Conservation (phyloP, 2,329 filamentous ascomycete genomes). For the Cryoendolithus antarcticus region DNA sequence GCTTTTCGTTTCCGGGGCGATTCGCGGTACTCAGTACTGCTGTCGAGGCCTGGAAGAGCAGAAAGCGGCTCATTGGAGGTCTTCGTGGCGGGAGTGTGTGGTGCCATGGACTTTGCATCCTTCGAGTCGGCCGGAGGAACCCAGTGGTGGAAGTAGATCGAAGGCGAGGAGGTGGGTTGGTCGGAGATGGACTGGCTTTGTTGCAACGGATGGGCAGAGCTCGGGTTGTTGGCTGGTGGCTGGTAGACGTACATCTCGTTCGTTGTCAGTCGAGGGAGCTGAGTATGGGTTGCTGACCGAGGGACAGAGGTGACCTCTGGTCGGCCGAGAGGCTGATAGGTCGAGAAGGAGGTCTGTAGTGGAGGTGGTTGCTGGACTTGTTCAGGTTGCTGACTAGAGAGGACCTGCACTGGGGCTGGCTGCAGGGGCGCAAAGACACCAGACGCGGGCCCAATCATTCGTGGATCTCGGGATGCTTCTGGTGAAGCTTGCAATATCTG, state of each 20-base stretch:
- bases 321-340: conserved; percentile 19
- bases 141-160: conserved; percentile 89
- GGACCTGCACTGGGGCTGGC: conserved; percentile 5
- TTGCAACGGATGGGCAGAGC: conserved; percentile 29
- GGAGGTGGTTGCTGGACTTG: conserved; percentile 23
- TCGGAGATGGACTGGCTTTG: conserved; percentile 42
- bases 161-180: conserved; percentile 54
- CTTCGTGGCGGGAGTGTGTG: conserved; percentile 53
- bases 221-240: conserved; percentile 27
- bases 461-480: conserved; percentile 30
- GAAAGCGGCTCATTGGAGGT: conserved; percentile 37
- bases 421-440: conserved; percentile 12
- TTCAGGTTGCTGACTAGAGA: conserved; percentile 21
- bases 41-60: conserved; percentile 38
- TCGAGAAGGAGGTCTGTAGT: conserved; percentile 23
- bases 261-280: conserved; percentile 39
- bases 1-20: conserved; percentile 81
- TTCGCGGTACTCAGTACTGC: conserved; percentile 51
- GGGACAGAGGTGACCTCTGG: conserved; percentile 30
- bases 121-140: conserved; percentile 56
- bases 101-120: conserved; percentile 33
- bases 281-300: conserved; percentile 33
- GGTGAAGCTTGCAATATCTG: conserved; percentile 28
- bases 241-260: conserved; percentile 40
- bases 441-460: conserved; percentile 28